Evolutionary conservation across 768 basidiomycete species (phyloP).

Genomic region (Termitomyces heimii): DNA sequence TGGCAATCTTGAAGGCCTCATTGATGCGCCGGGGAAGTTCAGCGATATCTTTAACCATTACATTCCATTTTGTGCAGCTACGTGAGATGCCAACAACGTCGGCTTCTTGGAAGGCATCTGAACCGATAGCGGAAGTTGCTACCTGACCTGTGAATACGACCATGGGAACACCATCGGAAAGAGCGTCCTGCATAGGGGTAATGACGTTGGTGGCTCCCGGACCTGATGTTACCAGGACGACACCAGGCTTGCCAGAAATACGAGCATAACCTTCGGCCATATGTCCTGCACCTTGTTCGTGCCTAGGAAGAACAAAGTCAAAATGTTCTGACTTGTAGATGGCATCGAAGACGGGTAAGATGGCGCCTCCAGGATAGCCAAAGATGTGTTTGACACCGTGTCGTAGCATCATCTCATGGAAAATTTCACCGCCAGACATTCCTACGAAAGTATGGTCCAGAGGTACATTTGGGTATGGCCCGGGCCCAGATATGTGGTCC

Average conservation of each 20-base stretch:
- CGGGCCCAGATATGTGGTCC: conserved; percentile 27
- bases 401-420: conserved; percentile 99
- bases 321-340: conserved; percentile 96
- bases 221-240: conserved; percentile 96
- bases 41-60: conserved; percentile 96
- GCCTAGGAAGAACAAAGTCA: conserved; percentile 91
- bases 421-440: conserved; percentile 93
- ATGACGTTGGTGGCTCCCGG: conserved; percentile 98
- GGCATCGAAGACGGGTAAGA: conserved; percentile 99
- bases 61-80: conserved; percentile 99
- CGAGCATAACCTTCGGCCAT: conserved; percentile 99
- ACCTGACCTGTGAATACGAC: conserved; percentile 97
- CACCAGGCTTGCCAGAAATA: conserved; percentile 95
- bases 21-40: conserved; percentile 95
- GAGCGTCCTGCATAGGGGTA: conserved; percentile 96
- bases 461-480: conserved; percentile 37
- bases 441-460: conserved; percentile 88
- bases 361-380: conserved; percentile 97
- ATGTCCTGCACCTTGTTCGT: conserved; percentile 98
- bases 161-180: conserved; percentile 90
- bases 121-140: conserved; percentile 98
- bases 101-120: conserved; percentile 98
- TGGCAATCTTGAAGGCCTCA: conserved; percentile 99
- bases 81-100: conserved; percentile 95
- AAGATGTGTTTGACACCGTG: conserved; percentile 96